Percentiles rank a stretch among this genome's conserved stretches.
phyloP scores from a whole-genome alignment of 2,329 filamentous ascomycete genomes.

The Aspergillus sp. region DNA sequence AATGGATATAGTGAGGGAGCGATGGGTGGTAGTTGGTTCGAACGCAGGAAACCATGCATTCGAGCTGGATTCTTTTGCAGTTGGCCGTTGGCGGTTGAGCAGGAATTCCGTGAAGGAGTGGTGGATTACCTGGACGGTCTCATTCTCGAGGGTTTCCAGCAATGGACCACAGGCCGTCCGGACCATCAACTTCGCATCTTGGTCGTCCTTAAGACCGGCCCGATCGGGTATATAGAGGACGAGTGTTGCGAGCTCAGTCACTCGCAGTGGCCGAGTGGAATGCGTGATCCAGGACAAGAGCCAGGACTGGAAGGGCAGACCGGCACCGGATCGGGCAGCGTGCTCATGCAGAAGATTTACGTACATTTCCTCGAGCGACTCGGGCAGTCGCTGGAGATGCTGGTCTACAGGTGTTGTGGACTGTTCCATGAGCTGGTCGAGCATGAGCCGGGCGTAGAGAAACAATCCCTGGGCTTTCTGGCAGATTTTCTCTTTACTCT shows the following conservation, averaged over 20 bases:
- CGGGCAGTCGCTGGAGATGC: constrained; percentile 34
- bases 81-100: constrained; percentile 11
- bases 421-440: constrained; percentile 37
- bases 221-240: constrained; percentile 7
- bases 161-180: constrained; percentile 42
- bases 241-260: constrained; percentile 43
- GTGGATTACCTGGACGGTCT: constrained; percentile 47
- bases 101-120: constrained; percentile 53
- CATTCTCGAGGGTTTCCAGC: constrained; percentile 47
- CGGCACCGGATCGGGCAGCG: constrained; percentile 30
- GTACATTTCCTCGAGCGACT: constrained; percentile 43
- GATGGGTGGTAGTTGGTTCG: neutral
- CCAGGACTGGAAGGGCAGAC: constrained; percentile 33
- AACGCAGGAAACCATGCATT: neutral
- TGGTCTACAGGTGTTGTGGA: constrained; percentile 20
- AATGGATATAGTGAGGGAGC: neutral
- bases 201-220: neutral
- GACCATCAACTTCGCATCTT: constrained; percentile 36
- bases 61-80: neutral
- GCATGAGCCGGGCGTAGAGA: constrained; percentile 44
- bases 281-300: constrained; percentile 47
- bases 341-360: constrained; percentile 38
- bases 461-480: constrained; percentile 44
- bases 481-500: constrained; percentile 26
- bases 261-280: constrained; percentile 41